Percentiles rank a stretch among this genome's conserved stretches.
Conservation (phyloP, 1,284 basidiomycete species). For the Microbotryomycetes sp. region DNA sequence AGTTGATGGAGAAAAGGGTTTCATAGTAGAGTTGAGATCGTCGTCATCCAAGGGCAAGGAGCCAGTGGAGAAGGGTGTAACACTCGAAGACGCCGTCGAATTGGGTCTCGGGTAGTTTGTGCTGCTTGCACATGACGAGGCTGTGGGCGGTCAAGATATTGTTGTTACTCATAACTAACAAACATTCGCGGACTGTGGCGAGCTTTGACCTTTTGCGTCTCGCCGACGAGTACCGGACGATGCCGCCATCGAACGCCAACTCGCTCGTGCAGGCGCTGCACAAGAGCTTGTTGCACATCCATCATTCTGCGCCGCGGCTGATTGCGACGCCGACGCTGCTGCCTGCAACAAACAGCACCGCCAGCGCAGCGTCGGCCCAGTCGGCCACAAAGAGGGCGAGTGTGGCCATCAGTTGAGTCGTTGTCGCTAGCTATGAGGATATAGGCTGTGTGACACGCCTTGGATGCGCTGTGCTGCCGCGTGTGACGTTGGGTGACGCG, state of each 20-base stretch:
- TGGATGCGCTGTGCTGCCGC: background rate
- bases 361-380: background rate
- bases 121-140: background rate
- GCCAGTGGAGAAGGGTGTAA: background rate
- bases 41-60: background rate
- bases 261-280: background rate
- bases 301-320: slow-evolving; percentile 10
- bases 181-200: too few species aligned
- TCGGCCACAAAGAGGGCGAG: slow-evolving; percentile 22
- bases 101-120: slow-evolving; percentile 12
- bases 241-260: background rate
- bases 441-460: too few species aligned
- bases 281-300: slow-evolving; percentile 7
- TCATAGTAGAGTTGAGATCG: background rate
- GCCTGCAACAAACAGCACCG: background rate
- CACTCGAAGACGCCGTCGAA: slow-evolving; percentile 12
- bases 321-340: slow-evolving; percentile 25
- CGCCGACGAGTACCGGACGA: background rate
- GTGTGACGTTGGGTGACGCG: background rate
- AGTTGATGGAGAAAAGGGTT: background rate
- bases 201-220: background rate
- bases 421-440: background rate
- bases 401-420: slow-evolving; percentile 34
- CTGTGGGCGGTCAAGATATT: too few species aligned
- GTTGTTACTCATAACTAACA: too few species aligned